Base-by-base conservation (phyloP, 2,329 filamentous ascomycete genomes). In the Tolypocladium endophyticum region DNA sequence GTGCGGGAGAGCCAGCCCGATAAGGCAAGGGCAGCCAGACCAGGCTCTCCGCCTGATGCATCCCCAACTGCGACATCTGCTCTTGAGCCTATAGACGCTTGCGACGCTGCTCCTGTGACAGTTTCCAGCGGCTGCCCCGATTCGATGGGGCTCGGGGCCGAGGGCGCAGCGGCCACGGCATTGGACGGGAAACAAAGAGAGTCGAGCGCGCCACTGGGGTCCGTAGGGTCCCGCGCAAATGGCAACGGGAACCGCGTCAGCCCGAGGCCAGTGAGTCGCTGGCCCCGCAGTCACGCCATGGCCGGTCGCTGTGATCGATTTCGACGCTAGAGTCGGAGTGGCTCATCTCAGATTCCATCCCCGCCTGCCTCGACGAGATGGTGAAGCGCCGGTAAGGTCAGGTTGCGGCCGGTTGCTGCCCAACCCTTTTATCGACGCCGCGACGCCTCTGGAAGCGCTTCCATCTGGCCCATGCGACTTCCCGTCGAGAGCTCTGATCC, bases 101-200 rank as follows among this genome's bases (percentile, higher is more conserved):
- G 43, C 50, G 50, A 36, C 50, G 33, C 36, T 62, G 62, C 61
- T 64, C 64, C 61, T 59, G 64, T 67, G 63, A 67, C 62, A 55
- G 45, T 55, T 58, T 58, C 38, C 57, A 38, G 57, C 30, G 50
- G 30, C 30, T 36, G 50, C 30, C 8, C 8, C 47, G 47, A 52
- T 33, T 7, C 50, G 30, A 53, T 18, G 50, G 47, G 28, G 8
- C 30, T 20, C 30, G n/a, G 47, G 47, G 47, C 28, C 58, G 61
- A 50, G 20, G 50, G 50, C 30, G 11, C 30, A 53, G 18, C 25
- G 23, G 45, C 47, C 47, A n/a, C 20, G 2, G 47, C 20, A 54
- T 35, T 53, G 50, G 50, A 35, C 30, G 30, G 50, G 53, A 38
- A 30, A 14, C 45, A 36, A 53, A 62, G 59, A 56, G 57, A 55